These are phyloP conservation scores for Tetrapyrgos nigripes DNA, from an alignment of 1,284 basidiomycete species.

Conservation along the genomic window DNA sequence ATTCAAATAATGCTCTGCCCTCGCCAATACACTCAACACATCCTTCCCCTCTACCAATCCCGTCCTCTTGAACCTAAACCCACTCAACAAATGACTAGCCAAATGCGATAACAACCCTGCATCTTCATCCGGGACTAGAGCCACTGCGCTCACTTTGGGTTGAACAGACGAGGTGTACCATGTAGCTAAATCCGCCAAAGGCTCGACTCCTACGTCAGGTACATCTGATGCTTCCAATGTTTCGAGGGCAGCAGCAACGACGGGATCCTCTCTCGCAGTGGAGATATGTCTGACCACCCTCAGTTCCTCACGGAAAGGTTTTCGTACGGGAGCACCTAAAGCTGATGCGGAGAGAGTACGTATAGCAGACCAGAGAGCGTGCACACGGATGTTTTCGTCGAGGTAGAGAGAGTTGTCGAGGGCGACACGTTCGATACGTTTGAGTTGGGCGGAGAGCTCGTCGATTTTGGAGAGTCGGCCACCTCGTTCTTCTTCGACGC, in stretches of 20 bases:
- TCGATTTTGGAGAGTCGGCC: slow-evolving; percentile 95
- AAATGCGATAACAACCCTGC: slow-evolving; percentile 90
- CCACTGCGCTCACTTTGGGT: slow-evolving; percentile 86
- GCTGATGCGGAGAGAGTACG: slow-evolving; percentile 67
- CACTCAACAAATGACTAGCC: slow-evolving; percentile 80
- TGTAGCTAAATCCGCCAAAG: slow-evolving; percentile 84
- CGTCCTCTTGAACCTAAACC: slow-evolving; percentile 81
- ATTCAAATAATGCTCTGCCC: slow-evolving; percentile 91
- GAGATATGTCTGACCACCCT: slow-evolving; percentile 81
- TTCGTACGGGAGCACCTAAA: slow-evolving; percentile 65
- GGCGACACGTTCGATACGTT: slow-evolving; percentile 89
- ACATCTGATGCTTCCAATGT: slow-evolving; percentile 78
- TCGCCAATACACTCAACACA: slow-evolving; percentile 84
- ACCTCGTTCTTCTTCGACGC: slow-evolving; percentile 96
- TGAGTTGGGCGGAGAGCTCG: slow-evolving; percentile 89
- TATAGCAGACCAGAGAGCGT: slow-evolving; percentile 81
- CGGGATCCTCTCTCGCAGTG: slow-evolving; percentile 70
- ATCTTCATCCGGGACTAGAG: slow-evolving; percentile 89
- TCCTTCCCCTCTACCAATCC: slow-evolving; percentile 83
- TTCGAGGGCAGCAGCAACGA: slow-evolving; percentile 74
- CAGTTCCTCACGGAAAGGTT: slow-evolving; percentile 90
- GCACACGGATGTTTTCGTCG: slow-evolving; percentile 89
- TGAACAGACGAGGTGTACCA: slow-evolving; percentile 91
- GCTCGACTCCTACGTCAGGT: slow-evolving; percentile 89
- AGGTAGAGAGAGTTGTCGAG: slow-evolving; percentile 91